Percentiles rank a stretch among this genome's conserved stretches.
Evolutionary conservation across 2,329 filamentous ascomycete genomes (phyloP).

Genomic region (Onygenales sp.): DNA sequence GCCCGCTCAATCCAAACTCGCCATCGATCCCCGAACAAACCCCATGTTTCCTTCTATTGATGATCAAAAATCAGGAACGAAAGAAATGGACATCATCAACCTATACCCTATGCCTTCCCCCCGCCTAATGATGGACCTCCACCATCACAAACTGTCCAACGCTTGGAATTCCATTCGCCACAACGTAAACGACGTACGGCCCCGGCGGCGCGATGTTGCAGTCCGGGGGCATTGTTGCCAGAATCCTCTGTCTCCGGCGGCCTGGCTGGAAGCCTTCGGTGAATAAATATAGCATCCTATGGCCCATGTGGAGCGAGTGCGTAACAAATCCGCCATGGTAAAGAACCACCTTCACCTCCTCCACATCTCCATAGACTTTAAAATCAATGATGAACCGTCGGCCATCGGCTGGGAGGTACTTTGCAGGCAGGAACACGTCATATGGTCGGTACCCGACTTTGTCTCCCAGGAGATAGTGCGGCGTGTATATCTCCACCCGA

Average conservation of each 20-base stretch:
- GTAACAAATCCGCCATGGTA: slow-evolving; percentile 54
- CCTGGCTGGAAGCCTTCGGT: slow-evolving; percentile 37
- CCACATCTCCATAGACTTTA: slow-evolving; percentile 32
- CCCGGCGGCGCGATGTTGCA: slow-evolving; percentile 48
- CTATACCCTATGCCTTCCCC: not conserved
- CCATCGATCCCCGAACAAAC: no score
- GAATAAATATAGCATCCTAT: slow-evolving; percentile 48
- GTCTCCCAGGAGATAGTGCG: slow-evolving; percentile 48
- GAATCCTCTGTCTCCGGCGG: slow-evolving; percentile 33
- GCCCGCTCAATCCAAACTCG: no score
- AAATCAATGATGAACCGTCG: slow-evolving; percentile 42
- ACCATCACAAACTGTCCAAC: slow-evolving; percentile 42
- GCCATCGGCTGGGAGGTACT: slow-evolving; percentile 34
- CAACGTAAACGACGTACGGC: slow-evolving; percentile 51
- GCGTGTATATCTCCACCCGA: slow-evolving; percentile 52
- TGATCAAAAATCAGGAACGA: not conserved
- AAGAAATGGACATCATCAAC: not conserved
- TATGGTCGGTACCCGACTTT: slow-evolving; percentile 41
- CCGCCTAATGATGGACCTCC: not conserved
- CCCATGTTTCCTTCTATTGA: no score
- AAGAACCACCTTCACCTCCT: slow-evolving; percentile 41
- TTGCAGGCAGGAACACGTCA: slow-evolving; percentile 37
- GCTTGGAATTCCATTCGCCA: slow-evolving; percentile 46
- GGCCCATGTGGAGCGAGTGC: slow-evolving; percentile 53
- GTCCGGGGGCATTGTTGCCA: slow-evolving; percentile 46